phyloP scores from a whole-genome alignment of 2,329 filamentous ascomycete species.

The Leptosphaerulina australis region DNA sequence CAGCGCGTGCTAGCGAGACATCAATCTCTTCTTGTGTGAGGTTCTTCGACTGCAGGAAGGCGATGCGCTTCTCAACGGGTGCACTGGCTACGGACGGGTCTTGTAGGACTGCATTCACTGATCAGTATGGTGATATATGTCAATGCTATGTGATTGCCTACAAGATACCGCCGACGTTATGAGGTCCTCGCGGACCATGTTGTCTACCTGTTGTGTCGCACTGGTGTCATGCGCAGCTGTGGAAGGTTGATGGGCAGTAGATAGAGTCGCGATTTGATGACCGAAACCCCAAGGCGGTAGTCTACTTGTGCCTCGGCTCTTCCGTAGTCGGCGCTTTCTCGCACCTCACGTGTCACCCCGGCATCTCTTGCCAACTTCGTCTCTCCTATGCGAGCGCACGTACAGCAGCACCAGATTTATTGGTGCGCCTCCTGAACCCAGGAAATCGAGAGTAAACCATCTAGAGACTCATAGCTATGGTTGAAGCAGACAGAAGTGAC shows the following conservation, averaged over 20 bases:
- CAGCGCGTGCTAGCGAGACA: constrained; percentile 74
- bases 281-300: constrained; percentile 13
- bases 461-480: too few relatives aligned
- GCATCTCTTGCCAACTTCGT: constrained; percentile 17
- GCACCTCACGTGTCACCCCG: constrained; percentile 13
- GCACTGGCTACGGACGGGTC: constrained; percentile 90
- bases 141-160: constrained; percentile 43
- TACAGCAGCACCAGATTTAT: constrained; percentile 2
- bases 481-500: too few relatives aligned
- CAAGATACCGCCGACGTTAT: constrained; percentile 75
- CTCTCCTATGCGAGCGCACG: constrained; percentile 4
- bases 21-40: constrained; percentile 95
- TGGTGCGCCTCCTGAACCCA: too few relatives aligned
- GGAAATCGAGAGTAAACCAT: too few relatives aligned
- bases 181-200: constrained; percentile 92
- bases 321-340: constrained; percentile 9
- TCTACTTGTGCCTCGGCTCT: constrained; percentile 16
- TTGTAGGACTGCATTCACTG: constrained; percentile 77
- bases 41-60: constrained; percentile 95
- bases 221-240: constrained; percentile 13
- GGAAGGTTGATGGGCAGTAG: constrained; percentile 1
- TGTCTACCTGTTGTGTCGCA: constrained; percentile 49
- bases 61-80: constrained; percentile 88
- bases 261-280: constrained; percentile 8
- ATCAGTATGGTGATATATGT: constrained; percentile 23